Evolutionary conservation across 2,329 filamentous ascomycete genomes (phyloP).

Genomic region (Epichloe amarillans): DNA sequence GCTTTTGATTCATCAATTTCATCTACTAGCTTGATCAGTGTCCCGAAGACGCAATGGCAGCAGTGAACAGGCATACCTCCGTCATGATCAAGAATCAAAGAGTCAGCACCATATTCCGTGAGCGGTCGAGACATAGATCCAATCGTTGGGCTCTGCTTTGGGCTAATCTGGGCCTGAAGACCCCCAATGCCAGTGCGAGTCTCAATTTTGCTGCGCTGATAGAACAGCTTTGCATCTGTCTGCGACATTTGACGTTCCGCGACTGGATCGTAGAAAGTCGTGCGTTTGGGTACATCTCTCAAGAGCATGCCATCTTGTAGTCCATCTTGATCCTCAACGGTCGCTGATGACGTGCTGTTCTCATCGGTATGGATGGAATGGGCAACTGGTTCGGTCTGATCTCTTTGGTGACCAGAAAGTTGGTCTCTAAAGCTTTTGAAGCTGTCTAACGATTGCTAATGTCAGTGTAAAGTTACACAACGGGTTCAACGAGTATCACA

Average conservation of each 20-base stretch:
- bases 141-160: conserved; percentile 34
- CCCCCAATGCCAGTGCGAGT: conserved; percentile 17
- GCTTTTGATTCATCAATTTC: conserved; percentile 5
- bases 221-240: conserved; percentile 89
- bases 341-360: neutral
- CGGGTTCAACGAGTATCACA: neutral
- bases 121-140: conserved; percentile 20
- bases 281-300: conserved; percentile 52
- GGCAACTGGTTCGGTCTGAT: neutral
- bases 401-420: neutral
- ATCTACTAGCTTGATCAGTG: conserved; percentile 6
- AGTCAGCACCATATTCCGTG: conserved; percentile 25
- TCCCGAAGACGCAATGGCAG: neutral
- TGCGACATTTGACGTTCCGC: conserved; percentile 91
- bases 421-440: neutral
- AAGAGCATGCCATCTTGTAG: conserved; percentile 44
- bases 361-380: neutral
- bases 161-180: conserved; percentile 28
- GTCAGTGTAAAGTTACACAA: neutral
- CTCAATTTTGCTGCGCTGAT: conserved; percentile 72
- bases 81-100: conserved; percentile 18
- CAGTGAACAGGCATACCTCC: conserved; percentile 10
- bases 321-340: conserved; percentile 16
- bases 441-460: neutral
- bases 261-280: conserved; percentile 85